Percentiles rank a stretch among this genome's conserved stretches.
Conservation (phyloP, 2,329 filamentous ascomycete genomes). For the Sporothrix schenckii region DNA sequence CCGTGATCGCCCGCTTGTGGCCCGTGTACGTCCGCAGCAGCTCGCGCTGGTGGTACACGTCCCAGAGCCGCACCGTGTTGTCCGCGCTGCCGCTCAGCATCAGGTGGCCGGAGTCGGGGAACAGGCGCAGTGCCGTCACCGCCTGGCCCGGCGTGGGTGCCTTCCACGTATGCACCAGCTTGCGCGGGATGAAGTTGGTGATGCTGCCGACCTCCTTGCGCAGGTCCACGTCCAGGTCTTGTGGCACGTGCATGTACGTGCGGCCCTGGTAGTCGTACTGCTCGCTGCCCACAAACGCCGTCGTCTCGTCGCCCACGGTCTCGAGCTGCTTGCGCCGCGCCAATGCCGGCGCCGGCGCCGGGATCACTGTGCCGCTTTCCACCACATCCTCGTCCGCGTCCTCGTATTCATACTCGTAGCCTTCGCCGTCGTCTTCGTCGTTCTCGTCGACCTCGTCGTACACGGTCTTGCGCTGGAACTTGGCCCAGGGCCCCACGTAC, state of each 20-base stretch:
- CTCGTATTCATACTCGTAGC: conserved; percentile 68
- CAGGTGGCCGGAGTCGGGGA: conserved; percentile 84
- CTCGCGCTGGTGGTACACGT: conserved; percentile 87
- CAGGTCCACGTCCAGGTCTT: conserved; percentile 84
- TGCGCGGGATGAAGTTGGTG: conserved; percentile 95
- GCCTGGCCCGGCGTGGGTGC: conserved; percentile 63
- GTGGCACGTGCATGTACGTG: conserved; percentile 93
- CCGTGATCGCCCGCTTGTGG: conserved; percentile 86
- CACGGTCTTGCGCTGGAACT: conserved; percentile 67
- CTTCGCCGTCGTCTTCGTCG: conserved; percentile 69
- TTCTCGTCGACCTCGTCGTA: conserved; percentile 76
- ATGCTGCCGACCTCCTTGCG: conserved; percentile 75
- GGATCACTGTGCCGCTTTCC: conserved; percentile 64
- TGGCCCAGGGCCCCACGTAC: conserved; percentile 95
- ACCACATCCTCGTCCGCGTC: conserved; percentile 69
- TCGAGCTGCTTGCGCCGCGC: conserved; percentile 61
- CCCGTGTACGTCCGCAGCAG: conserved; percentile 89
- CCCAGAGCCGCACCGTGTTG: conserved; percentile 88
- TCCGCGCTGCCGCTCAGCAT: conserved; percentile 89
- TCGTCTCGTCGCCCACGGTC: conserved; percentile 72
- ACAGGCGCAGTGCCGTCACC: conserved; percentile 86
- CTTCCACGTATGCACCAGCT: conserved; percentile 88
- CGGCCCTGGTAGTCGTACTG: conserved; percentile 92
- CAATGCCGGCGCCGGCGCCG: conserved; percentile 58
- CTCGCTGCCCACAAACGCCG: conserved; percentile 80